These are phyloP conservation scores for Gossypium mustelinum DNA, from an alignment of 345 rosid genomes.

Conservation along the genomic window DNA sequence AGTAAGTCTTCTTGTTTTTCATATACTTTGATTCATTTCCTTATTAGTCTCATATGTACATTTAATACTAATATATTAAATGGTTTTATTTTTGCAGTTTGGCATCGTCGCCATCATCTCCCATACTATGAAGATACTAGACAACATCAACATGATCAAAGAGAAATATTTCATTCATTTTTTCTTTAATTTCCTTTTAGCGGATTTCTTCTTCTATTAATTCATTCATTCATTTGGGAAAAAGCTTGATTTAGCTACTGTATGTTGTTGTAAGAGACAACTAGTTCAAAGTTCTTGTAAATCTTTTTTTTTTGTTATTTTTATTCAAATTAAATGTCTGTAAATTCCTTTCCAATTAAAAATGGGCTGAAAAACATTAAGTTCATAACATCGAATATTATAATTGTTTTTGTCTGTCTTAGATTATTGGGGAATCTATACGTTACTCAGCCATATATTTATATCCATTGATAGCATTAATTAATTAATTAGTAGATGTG, in stretches of 20 bases:
- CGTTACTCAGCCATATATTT: background rate
- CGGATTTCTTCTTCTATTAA: too few relatives aligned
- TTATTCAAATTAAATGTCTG: background rate
- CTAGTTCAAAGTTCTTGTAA: too few relatives aligned
- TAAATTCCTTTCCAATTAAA: background rate
- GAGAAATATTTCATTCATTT: too few relatives aligned
- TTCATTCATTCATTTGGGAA: background rate
- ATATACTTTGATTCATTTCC: background rate
- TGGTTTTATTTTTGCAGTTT: background rate
- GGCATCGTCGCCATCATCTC: background rate
- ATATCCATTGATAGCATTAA: too few relatives aligned
- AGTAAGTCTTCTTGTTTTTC: constrained; percentile 23
- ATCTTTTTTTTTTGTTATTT: background rate
- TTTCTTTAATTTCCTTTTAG: too few relatives aligned
- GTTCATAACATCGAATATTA: too few relatives aligned
- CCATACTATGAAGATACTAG: background rate
- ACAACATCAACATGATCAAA: background rate
- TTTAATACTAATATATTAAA: too few relatives aligned
- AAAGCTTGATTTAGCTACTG: background rate
- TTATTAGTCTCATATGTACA: background rate
- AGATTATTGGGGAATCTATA: background rate
- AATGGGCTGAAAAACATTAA: background rate
- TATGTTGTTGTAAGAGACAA: background rate
- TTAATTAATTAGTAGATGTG: background rate
- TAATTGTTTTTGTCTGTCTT: too few relatives aligned